Evolutionary conservation across 371 early-diverging fungal species (phyloP).

Genomic region (Coemansia sp.): DNA sequence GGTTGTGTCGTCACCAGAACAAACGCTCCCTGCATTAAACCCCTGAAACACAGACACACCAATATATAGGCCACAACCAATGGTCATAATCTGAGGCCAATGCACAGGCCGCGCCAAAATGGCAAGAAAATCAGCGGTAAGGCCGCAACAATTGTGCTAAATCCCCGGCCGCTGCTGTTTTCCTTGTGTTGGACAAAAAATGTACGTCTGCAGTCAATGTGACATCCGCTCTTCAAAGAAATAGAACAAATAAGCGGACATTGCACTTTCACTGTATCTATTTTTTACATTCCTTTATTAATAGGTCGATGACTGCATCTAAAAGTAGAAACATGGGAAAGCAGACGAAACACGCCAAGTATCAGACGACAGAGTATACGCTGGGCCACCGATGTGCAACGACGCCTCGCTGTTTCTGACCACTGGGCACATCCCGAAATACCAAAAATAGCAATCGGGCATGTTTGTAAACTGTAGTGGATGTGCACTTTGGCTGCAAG

Average conservation of each 20-base stretch:
- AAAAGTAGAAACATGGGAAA: not conserved
- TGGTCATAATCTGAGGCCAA: slow-evolving; percentile 1
- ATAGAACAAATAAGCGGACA: slow-evolving; percentile 3
- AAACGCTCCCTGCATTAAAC: slow-evolving; percentile 1
- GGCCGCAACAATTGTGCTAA: not conserved
- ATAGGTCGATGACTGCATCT: slow-evolving; percentile 1
- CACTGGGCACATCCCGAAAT: not conserved
- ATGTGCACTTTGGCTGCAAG: not conserved
- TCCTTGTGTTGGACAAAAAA: not conserved
- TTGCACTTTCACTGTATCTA: not conserved
- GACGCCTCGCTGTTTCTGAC: not conserved
- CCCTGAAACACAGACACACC: not conserved
- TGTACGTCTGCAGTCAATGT: not conserved
- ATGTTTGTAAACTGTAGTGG: not conserved
- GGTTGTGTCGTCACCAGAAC: not conserved
- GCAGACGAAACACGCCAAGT: not conserved
- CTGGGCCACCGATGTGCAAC: slow-evolving; percentile 1
- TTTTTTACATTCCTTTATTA: slow-evolving; percentile 1
- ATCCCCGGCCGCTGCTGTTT: not conserved
- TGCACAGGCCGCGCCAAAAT: not conserved
- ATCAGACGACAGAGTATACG: not conserved
- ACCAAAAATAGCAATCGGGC: slow-evolving; percentile 3
- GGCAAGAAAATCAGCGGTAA: not conserved
- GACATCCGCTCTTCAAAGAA: slow-evolving; percentile 2
- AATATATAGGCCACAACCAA: not conserved